A percentile compares a stretch with the other conserved stretches of the same genome.
These are phyloP conservation scores for Ephemerocybe angulata DNA, from an alignment of 768 basidiomycete genomes.

Conservation along the genomic window DNA sequence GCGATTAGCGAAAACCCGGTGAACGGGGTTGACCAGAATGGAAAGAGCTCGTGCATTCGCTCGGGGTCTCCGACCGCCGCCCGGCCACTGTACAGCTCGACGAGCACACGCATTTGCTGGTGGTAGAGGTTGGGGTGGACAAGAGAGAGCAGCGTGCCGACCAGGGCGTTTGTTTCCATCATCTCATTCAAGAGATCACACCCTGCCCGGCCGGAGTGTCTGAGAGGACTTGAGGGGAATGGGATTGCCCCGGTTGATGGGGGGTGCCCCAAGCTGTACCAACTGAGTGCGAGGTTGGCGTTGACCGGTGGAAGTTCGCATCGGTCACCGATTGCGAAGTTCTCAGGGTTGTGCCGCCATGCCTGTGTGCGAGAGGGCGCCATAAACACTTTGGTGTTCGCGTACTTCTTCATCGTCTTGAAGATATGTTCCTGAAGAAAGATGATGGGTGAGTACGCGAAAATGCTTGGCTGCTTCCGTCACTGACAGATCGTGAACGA, in stretches of 20 bases:
- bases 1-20: neutral
- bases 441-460: too few species aligned
- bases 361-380: too few species aligned
- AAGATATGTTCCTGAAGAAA: too few species aligned
- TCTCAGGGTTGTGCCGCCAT: too few species aligned
- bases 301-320: too few species aligned
- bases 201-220: neutral
- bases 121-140: neutral
- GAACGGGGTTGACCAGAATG: slow-evolving; percentile 1
- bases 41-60: neutral
- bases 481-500: neutral
- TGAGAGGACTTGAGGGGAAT: too few species aligned
- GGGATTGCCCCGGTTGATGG: too few species aligned
- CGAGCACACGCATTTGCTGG: neutral
- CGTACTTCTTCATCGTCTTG: neutral
- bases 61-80: neutral
- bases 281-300: too few species aligned
- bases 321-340: too few species aligned
- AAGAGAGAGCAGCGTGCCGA: neutral
- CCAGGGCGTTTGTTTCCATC: neutral
- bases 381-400: neutral
- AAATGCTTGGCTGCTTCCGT: neutral
- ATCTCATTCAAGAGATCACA: neutral
- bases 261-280: too few species aligned
- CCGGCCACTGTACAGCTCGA: neutral